Evolutionary conservation across 345 rosid species (phyloP).

Genomic region (Syzygium aqueum): DNA sequence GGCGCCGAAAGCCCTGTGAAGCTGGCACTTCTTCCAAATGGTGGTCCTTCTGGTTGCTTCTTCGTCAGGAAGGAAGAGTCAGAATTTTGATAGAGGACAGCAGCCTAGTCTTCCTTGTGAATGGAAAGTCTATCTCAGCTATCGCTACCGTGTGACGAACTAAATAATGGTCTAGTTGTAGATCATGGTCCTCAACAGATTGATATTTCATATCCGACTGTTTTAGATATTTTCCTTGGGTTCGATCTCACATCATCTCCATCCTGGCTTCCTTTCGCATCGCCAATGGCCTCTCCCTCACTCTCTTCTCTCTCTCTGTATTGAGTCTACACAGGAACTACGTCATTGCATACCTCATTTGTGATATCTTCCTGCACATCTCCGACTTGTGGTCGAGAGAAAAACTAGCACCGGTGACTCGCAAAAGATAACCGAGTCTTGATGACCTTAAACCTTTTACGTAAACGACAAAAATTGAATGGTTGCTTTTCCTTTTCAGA

Average conservation of each 20-base stretch:
- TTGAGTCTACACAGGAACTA: background rate
- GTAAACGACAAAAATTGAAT: background rate
- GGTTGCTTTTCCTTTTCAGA: background rate
- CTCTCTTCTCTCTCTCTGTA: background rate
- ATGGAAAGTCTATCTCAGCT: background rate
- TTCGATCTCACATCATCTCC: background rate
- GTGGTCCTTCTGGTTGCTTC: slow-evolving; percentile 39
- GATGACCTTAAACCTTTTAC: background rate
- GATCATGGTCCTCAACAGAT: background rate
- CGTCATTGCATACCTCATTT: background rate
- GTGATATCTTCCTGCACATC: background rate
- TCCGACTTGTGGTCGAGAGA: background rate
- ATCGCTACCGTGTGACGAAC: background rate
- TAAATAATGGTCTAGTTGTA: background rate
- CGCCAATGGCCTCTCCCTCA: background rate
- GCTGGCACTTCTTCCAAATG: slow-evolving; percentile 30
- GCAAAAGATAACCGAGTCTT: background rate
- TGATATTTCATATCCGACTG: background rate
- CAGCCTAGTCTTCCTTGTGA: background rate
- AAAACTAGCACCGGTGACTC: background rate
- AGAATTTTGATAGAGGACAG: slow-evolving; percentile 7
- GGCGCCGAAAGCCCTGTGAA: slow-evolving; percentile 31
- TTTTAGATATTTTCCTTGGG: background rate
- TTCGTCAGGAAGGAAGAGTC: slow-evolving; percentile 18
- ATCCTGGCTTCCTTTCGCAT: background rate